Conservation (phyloP, 1,139 yeast genomes). For the Pichia sp. region DNA sequence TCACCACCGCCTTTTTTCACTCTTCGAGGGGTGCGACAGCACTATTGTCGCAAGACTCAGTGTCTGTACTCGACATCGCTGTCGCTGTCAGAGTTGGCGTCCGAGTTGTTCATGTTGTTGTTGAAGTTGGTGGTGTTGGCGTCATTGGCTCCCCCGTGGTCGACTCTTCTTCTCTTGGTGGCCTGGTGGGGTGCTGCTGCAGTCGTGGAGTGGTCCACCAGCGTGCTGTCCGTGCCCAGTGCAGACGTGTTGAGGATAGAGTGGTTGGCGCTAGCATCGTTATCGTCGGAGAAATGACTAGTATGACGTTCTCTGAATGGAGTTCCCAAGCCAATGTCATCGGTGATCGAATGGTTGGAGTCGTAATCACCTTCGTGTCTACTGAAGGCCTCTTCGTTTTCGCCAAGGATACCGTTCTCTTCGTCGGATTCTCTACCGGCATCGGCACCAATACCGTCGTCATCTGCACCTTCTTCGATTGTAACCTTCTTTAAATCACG, state of each 20-base stretch:
- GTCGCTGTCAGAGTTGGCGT: slow-evolving; percentile 12
- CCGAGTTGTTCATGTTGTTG: slow-evolving; percentile 1
- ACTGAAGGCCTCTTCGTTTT: too few species aligned
- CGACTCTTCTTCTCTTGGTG: slow-evolving; percentile 14
- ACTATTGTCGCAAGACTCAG: too few species aligned
- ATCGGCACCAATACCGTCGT: not conserved
- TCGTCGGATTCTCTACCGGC: not conserved
- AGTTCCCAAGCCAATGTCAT: not conserved
- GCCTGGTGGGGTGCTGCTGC: not conserved
- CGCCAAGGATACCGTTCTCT: not conserved
- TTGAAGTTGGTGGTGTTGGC: not conserved
- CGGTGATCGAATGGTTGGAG: not conserved
- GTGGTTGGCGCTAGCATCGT: not conserved
- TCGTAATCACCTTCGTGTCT: not conserved
- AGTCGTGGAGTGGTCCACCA: not conserved
- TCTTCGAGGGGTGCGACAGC: too few species aligned
- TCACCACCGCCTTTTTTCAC: too few species aligned
- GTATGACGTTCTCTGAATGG: too few species aligned
- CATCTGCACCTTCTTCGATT: slow-evolving; percentile 15
- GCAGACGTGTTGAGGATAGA: slow-evolving; percentile 1
- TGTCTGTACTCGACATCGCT: slow-evolving; percentile 13
- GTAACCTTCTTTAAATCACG: slow-evolving; percentile 23
- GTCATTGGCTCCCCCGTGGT: not conserved
- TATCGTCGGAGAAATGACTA: not conserved
- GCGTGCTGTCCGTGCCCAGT: slow-evolving; percentile 5